Base-by-base conservation (phyloP, 768 basidiomycete genomes). In the Saitozyma sp. region DNA sequence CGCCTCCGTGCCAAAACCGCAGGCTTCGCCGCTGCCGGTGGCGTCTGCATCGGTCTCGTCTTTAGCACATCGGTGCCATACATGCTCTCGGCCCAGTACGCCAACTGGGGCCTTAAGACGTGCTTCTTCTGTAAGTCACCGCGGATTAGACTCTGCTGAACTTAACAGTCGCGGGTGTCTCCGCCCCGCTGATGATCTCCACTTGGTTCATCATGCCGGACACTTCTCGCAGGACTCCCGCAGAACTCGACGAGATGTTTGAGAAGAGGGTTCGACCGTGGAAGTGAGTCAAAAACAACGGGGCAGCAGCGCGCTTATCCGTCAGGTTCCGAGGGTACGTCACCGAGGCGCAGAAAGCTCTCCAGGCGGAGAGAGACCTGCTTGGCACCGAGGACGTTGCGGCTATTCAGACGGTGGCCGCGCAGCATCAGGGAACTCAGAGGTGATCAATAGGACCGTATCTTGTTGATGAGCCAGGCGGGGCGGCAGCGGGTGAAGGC, bases 231-330 rank as follows among this genome's bases (percentile, higher is more conserved):
- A 45, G 71, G 45, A 66, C 68, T 17, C 56, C 68, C 0, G 71
- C 66, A 11, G 68, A 73, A 56, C 61, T 73, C 10, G 69, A 73
- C 51, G 71, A 73, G 58, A 63, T 73, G 62, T 73, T 70, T 55
- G 62, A 58, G 45, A 70, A 67, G 41, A 67, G 67, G 54, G 54
- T 73, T 54, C 56, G 62, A 41, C 68, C 71, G 20, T 69, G 71
- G 71, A 49, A 63, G 64, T 70, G 48, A 51, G 61, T 66, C 9
- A 50, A 38, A 29, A 29, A 29, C 29, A 29, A 29, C 29, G 29
- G 29, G 29, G 29, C 29, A 5, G 29, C 29, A 50, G 10, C 40
- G 39, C 53, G 58, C 51, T 53, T 2, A 14, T 40, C 29, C 38
- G 6, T 5, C 8, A 61, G 59, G 14, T 61, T 61, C 63, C 29